Evolutionary conservation across 768 basidiomycete genomes (phyloP), one percentile per base, ranked within the genome.

Genomic region (Pulveroboletus ravenelii): DNA sequence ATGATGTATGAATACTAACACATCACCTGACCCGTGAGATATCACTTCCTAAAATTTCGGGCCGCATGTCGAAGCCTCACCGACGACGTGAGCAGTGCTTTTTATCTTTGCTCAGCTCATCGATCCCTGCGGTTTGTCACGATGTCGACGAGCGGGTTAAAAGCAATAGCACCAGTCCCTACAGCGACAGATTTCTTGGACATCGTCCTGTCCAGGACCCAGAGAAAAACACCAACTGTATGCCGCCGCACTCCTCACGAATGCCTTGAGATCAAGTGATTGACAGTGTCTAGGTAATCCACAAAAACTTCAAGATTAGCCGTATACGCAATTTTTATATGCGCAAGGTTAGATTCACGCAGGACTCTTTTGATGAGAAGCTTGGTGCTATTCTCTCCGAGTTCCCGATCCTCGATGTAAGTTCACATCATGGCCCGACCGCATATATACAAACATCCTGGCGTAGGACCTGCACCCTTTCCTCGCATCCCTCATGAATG

Each of bases 261-360:
- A 39, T 10, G 45, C 36, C 36, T 48, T n/a, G 32, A 38, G 36
- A 44, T 51, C 48, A 29, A 36, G 46, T n/a, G n/a, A 25, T 35
- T 45, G 36, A 54, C 42, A 18, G 23, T 36, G 17, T 10, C 35
- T 56, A 92, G 90, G 93, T 94, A 59, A 97, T 98, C 67, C 96
- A 97, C 73, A 97, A 96, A 78, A 97, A 97, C 77, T 97, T 96
- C 78, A 97, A 99, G 77, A 99, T 99, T 70, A 93, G 92, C 58
- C 87, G 95, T 59, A 98, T 98, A 73, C 83, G 95, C 55, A 92
- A 93, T 62, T 93, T 93, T 65, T 96, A 99, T 71, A 97, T 98
- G 95, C 85, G 95, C 68, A 99, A 99, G 71, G 95, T 99, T 73
- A 98, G 95, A 71, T 98, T 96, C 69, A 94, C 94, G 3, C 93